phyloP scores from a whole-genome alignment of 768 basidiomycete genomes.

The Kwoniella sp. region DNA sequence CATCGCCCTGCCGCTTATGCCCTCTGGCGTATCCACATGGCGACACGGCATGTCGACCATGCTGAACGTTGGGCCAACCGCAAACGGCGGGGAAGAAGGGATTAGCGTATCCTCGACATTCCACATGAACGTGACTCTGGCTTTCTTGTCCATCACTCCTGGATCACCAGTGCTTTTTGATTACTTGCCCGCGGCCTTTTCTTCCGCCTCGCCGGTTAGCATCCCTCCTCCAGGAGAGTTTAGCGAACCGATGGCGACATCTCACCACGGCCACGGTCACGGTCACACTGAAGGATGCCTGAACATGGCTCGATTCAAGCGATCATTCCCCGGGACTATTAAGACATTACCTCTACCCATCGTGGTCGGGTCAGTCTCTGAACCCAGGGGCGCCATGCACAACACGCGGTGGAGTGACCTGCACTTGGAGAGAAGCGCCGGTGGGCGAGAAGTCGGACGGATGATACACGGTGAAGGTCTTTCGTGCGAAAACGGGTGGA shows the following conservation, averaged over 20 bases:
- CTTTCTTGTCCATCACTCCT: slow-evolving; percentile 33
- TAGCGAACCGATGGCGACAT: slow-evolving; percentile 15
- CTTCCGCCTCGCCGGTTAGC: slow-evolving; percentile 2
- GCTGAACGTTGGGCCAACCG: slow-evolving; percentile 35
- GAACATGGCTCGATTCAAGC: slow-evolving; percentile 27
- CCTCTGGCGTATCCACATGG: slow-evolving; percentile 23
- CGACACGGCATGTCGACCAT: slow-evolving; percentile 44
- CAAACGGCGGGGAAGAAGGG: slow-evolving; percentile 16
- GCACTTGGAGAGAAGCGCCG: slow-evolving; percentile 26
- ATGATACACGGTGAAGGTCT: slow-evolving; percentile 43
- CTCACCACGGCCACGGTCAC: neutral
- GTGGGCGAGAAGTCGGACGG: slow-evolving; percentile 34
- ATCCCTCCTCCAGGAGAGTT: slow-evolving; percentile 20
- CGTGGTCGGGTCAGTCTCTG: slow-evolving; percentile 47
- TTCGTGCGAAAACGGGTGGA: slow-evolving; percentile 48
- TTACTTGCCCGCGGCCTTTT: slow-evolving; percentile 10
- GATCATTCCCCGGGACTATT: slow-evolving; percentile 33
- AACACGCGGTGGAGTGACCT: slow-evolving; percentile 41
- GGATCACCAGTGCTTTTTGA: slow-evolving; percentile 4
- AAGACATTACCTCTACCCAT: slow-evolving; percentile 40
- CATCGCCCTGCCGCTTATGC: slow-evolving; percentile 35
- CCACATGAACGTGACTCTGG: slow-evolving; percentile 39
- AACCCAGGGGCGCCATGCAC: slow-evolving; percentile 45
- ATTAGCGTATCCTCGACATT: slow-evolving; percentile 47
- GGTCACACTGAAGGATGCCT: slow-evolving; percentile 7